Evolutionary conservation across 2,329 filamentous ascomycete species (phyloP).

Genomic region (Talaromyces sp.): DNA sequence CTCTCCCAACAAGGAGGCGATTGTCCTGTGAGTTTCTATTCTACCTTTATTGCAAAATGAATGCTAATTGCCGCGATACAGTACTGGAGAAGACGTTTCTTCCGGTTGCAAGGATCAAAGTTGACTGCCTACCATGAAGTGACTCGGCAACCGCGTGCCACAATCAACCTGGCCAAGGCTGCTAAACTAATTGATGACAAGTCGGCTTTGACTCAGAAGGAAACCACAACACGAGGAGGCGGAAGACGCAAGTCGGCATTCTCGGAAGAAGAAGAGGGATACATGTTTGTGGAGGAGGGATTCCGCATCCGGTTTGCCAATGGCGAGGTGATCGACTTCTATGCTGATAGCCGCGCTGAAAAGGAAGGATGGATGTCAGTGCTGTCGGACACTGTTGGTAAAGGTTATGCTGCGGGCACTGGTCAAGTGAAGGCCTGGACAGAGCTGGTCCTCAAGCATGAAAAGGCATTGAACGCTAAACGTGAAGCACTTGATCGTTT

Average conservation of each 20-base stretch:
- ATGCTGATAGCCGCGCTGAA: slow-evolving; percentile 80
- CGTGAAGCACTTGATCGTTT: slow-evolving; percentile 29
- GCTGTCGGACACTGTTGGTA: slow-evolving; percentile 67
- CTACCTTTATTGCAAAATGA: neutral
- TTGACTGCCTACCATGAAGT: slow-evolving; percentile 95
- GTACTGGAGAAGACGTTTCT: slow-evolving; percentile 98
- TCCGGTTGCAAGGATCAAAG: slow-evolving; percentile 86
- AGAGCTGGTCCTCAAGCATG: slow-evolving; percentile 55
- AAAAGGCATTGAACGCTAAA: slow-evolving; percentile 36
- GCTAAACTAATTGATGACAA: slow-evolving; percentile 92
- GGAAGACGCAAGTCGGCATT: slow-evolving; percentile 89
- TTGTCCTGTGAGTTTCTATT: slow-evolving; percentile 73
- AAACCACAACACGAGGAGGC: slow-evolving; percentile 71
- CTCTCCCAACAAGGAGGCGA: slow-evolving; percentile 96
- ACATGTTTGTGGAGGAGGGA: slow-evolving; percentile 99
- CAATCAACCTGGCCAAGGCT: slow-evolving; percentile 92
- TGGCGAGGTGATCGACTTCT: slow-evolving; percentile 97
- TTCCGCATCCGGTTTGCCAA: slow-evolving; percentile 99
- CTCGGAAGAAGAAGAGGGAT: slow-evolving; percentile 96
- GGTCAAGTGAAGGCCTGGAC: slow-evolving; percentile 57
- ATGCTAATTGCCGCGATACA: slow-evolving; percentile 47
- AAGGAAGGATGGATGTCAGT: slow-evolving; percentile 96
- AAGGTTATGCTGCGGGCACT: slow-evolving; percentile 44
- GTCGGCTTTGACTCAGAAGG: slow-evolving; percentile 74
- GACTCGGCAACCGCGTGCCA: slow-evolving; percentile 89